Evolutionary conservation across 352 stramenopile genomes (phyloP).

Genomic region (Ophiocytium majus): DNA sequence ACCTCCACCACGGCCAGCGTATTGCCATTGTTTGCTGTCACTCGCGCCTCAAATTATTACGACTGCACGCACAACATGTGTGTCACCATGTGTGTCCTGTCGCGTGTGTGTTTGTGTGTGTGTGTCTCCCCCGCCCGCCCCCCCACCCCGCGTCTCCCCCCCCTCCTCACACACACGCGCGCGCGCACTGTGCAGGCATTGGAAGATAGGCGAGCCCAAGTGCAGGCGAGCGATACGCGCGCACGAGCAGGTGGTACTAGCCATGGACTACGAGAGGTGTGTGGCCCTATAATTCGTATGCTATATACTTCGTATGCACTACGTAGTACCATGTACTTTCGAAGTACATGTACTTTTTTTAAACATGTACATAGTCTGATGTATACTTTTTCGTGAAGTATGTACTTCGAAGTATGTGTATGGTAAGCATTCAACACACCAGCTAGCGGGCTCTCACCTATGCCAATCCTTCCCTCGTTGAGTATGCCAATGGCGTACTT

Average conservation of each 20-base stretch:
- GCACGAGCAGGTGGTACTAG: slow-evolving; percentile 47
- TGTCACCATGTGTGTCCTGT: no score
- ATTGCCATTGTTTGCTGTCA: no score
- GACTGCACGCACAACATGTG: no score
- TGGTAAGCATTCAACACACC: slow-evolving; percentile 73
- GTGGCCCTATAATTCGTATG: background rate
- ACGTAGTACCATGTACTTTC: background rate
- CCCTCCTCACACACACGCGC: no score
- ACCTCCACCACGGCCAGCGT: no score
- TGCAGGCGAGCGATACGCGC: slow-evolving; percentile 49
- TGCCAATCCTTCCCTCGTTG: slow-evolving; percentile 96
- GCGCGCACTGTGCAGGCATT: slow-evolving; percentile 45
- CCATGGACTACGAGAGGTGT: slow-evolving; percentile 55
- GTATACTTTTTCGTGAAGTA: no score
- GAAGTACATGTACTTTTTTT: slow-evolving; percentile 90
- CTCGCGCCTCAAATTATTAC: no score
- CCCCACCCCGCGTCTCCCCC: no score
- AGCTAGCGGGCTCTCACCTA: slow-evolving; percentile 63
- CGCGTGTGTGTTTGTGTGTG: no score
- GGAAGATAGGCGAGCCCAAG: slow-evolving; percentile 38
- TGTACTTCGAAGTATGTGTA: slow-evolving; percentile 95
- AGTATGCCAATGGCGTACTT: slow-evolving; percentile 97
- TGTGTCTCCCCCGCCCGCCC: no score
- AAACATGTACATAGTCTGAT: no score
- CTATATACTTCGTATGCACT: no score